Evolutionary conservation across 2,329 filamentous ascomycete species (phyloP).

Genomic region (Dactylellina drechsleri): DNA sequence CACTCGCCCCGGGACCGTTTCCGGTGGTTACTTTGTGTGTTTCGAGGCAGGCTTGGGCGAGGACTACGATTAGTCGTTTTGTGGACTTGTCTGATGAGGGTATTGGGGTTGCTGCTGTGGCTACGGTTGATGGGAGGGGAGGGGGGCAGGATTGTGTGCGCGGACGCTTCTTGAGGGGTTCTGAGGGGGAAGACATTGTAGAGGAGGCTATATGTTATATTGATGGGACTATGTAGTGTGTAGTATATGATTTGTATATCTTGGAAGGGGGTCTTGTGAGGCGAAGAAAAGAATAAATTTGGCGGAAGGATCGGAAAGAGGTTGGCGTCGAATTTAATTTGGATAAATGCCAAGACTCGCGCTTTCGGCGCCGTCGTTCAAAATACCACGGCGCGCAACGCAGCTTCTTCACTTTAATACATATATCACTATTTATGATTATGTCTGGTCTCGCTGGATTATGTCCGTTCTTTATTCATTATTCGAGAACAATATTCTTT

Average conservation of each 20-base stretch:
- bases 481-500: too few species aligned
- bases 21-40: conserved; percentile 92
- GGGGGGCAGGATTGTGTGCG: conserved; percentile 95
- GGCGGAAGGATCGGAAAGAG: background rate
- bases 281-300: background rate
- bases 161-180: conserved; percentile 62
- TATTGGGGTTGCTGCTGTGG: conserved; percentile 89
- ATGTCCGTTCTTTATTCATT: too few species aligned
- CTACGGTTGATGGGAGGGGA: conserved; percentile 89
- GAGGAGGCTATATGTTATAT: background rate
- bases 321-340: background rate
- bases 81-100: conserved; percentile 87
- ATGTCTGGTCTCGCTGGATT: too few species aligned
- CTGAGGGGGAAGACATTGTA: conserved; percentile 58
- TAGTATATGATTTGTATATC: background rate
- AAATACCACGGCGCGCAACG: too few species aligned
- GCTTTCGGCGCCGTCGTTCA: too few species aligned
- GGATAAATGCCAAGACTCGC: too few species aligned
- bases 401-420: too few species aligned
- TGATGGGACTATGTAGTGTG: background rate
- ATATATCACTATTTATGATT: too few species aligned
- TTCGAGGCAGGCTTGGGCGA: conserved; percentile 96
- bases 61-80: conserved; percentile 89
- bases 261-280: background rate
- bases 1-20: conserved; percentile 74